Evolutionary conservation across 2,329 filamentous ascomycete genomes (phyloP), one percentile per base, ranked within the genome.

Genomic region (Ophiocordyceps camponoti-rufipedis): DNA sequence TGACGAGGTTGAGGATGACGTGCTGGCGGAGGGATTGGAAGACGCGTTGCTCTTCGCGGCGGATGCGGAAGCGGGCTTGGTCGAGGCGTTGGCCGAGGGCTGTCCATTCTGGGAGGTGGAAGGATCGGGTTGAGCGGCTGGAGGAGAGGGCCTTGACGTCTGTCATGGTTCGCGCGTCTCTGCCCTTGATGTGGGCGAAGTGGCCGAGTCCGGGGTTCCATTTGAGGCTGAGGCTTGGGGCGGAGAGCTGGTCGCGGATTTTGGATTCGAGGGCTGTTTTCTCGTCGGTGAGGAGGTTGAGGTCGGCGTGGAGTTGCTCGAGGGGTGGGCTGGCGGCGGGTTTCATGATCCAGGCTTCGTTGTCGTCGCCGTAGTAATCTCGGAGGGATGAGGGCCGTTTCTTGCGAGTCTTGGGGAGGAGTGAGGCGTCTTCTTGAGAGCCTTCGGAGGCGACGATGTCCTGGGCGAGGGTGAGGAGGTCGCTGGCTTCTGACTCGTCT

Each of bases 191-290:
- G 58, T 96, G 88, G 54, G 84, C 88, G 55, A 94, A 84, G 59
- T 98, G 85, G 9, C 91, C 89, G 2, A 94, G 71, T 13, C 80
- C 82, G 0, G 89, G 82, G 1, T 82, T 86, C 83, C 87, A 96
- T 54, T 82, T 84, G 18, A 98, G 72, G 1, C 78, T 82, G 41
- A 96, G 71, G 48, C 72, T 80, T 6, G 75, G 62, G 11, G 78
- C 77, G 47, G 63, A 61, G 41, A 89, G 69, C 5, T 74, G 68
- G 12, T 71, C 60, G 45, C 79, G 76, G 19, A 96, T 69, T 5
- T 63, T 62, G 16, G 74, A 66, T 10, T 72, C 74, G 4, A 96
- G 68, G 1, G 61, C 50, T 1, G 57, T 53, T 55, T 85, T 91
- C 48, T 82, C 72, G 2, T 66, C 52, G 3, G 70, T 58, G 2